A percentile compares a stretch with the other conserved stretches of the same genome.
phyloP scores from a whole-genome alignment of 2,329 filamentous ascomycete species.

The Apiospora koreana region DNA sequence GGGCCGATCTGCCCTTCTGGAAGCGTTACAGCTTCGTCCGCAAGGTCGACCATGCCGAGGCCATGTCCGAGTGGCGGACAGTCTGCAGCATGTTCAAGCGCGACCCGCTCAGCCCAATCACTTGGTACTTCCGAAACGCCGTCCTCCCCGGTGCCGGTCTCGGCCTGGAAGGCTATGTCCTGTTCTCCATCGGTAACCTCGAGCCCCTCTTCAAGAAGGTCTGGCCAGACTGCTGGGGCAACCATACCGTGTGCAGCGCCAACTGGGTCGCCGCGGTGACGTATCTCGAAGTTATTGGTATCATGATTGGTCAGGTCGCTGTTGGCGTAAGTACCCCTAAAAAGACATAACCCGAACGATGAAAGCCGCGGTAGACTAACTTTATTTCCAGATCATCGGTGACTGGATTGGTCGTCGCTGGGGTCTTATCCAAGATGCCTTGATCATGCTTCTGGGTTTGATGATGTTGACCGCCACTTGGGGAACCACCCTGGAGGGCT shows the following conservation, averaged over 20 bases:
- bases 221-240: slow-evolving; percentile 79
- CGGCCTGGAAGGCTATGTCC: slow-evolving; percentile 89
- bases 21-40: slow-evolving; percentile 76
- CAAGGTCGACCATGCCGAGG: slow-evolving; percentile 71
- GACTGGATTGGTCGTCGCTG: slow-evolving; percentile 86
- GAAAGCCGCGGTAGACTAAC: slow-evolving; percentile 14
- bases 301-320: slow-evolving; percentile 88
- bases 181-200: slow-evolving; percentile 96
- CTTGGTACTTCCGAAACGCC: slow-evolving; percentile 87
- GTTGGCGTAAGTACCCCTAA: slow-evolving; percentile 68
- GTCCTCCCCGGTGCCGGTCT: slow-evolving; percentile 91
- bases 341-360: not conserved
- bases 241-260: slow-evolving; percentile 63
- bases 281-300: slow-evolving; percentile 91
- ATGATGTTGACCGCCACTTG: slow-evolving; percentile 90
- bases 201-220: slow-evolving; percentile 75
- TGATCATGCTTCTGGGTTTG: slow-evolving; percentile 92
- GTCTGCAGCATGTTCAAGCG: slow-evolving; percentile 82
- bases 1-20: slow-evolving; percentile 78
- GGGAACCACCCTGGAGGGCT: slow-evolving; percentile 84
- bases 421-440: slow-evolving; percentile 93
- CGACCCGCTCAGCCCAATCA: slow-evolving; percentile 81
- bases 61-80: slow-evolving; percentile 62
- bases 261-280: slow-evolving; percentile 85
- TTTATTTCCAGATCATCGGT: slow-evolving; percentile 48